Evolutionary conservation across 176 grass and related monocot genomes (phyloP).

Genomic region (Avena eriantha): DNA sequence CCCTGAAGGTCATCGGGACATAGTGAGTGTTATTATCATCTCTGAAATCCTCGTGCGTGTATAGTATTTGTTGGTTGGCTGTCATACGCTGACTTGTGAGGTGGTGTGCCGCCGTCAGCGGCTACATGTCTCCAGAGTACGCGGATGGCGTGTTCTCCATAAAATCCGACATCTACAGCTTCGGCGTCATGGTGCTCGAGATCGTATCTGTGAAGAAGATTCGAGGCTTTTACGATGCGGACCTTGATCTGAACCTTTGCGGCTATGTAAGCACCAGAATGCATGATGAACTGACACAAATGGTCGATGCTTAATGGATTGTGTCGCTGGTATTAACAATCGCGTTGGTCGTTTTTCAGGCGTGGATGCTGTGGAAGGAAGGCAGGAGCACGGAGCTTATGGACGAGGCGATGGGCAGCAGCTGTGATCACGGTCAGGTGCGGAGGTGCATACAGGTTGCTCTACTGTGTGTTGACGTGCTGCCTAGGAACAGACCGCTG

Average conservation of each 20-base stretch:
- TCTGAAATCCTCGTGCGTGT: background rate
- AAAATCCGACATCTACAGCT: slow-evolving; percentile 52
- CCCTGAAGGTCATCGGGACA: slow-evolving; percentile 51
- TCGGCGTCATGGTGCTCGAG: slow-evolving; percentile 47
- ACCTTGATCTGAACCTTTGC: slow-evolving; percentile 57
- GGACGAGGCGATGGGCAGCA: slow-evolving; percentile 33
- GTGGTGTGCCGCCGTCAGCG: background rate
- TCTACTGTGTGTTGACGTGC: slow-evolving; percentile 51
- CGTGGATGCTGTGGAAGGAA: slow-evolving; percentile 61
- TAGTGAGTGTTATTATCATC: slow-evolving; percentile 38
- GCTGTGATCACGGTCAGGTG: slow-evolving; percentile 31
- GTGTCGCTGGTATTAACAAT: background rate
- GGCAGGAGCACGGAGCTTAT: slow-evolving; percentile 9
- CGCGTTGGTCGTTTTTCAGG: background rate
- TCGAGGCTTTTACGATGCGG: slow-evolving; percentile 35
- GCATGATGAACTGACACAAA: background rate
- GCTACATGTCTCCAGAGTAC: slow-evolving; percentile 57
- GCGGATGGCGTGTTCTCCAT: slow-evolving; percentile 50
- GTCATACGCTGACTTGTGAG: background rate
- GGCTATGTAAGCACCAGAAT: slow-evolving; percentile 45
- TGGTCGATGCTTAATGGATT: background rate
- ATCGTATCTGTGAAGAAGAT: slow-evolving; percentile 44
- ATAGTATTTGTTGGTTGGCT: no score
- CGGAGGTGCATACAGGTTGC: slow-evolving; percentile 51
- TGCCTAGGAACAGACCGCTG: slow-evolving; percentile 48